Base-by-base conservation (phyloP, 108 stramenopile species). In the Parmales sp. region DNA sequence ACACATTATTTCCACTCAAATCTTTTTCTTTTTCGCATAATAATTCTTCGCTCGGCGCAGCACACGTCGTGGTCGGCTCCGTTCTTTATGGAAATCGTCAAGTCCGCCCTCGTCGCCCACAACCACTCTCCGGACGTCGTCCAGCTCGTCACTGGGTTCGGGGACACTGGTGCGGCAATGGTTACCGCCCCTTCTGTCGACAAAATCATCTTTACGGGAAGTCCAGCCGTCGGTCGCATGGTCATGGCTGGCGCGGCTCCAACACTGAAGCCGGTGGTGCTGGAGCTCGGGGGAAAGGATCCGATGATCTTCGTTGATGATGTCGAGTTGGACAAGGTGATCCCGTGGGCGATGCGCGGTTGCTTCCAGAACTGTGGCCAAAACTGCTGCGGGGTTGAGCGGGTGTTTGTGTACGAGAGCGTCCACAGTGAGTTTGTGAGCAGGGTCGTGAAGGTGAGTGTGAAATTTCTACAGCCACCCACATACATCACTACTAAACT, bases 261-360 rank as follows among this genome's bases (percentile, higher is more conserved):
- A 45, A 73, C 78, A 48, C 86, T 98, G 45, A 99, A 92, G 50
- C 98, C 98, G n/a, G 90, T 97, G 37, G 89, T 99, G 63, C 76
- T 99, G 63, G 98, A 99, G 77, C 78, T 99, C 67, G 98, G 98
- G 31, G 98, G 98, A 2, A 99, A 99, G 79, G 98, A 99, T 79
- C 93, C 95, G 49, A 89, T 99, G 86, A 92, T 99, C 0, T 81
- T 99, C 68, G 84, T 86, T 64, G 94, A 97, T 36, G 96, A 97
- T 81, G 89, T 84, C 51, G 74, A 90, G 36, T 49, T 96, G 34
- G 54, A 72, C 39, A 38, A 37, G 0, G 51, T 81, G 45, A 41
- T 79, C 34, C 69, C 20, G 22, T 92, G 88, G 77, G 95, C 95
- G 19, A 85, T 95, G 86, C 81, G 95, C 23, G 98, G 98, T 0